These are phyloP conservation scores for Yarrowia yakushimensis DNA, from an alignment of 805 yeast genomes.

Conservation along the genomic window DNA sequence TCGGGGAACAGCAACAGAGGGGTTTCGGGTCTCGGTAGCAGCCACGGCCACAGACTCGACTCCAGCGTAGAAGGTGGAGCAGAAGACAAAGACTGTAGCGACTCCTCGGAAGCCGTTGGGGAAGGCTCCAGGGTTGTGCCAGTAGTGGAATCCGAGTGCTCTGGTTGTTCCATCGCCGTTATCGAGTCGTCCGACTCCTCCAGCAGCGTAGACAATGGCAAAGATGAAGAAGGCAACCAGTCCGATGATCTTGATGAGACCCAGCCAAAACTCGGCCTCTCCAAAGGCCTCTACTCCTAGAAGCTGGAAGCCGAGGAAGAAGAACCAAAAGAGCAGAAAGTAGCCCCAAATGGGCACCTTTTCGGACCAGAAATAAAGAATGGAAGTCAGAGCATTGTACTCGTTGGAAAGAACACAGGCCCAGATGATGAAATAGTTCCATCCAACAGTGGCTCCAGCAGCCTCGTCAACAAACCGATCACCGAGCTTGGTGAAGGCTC, in stretches of 20 bases:
- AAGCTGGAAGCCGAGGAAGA: slow-evolving; percentile 46
- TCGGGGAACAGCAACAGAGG: slow-evolving; percentile 55
- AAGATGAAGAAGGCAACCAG: slow-evolving; percentile 55
- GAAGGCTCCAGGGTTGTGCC: slow-evolving; percentile 53
- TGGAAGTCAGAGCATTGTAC: slow-evolving; percentile 47
- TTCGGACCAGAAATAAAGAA: slow-evolving; percentile 47
- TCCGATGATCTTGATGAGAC: slow-evolving; percentile 54
- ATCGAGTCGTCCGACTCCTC: slow-evolving; percentile 44
- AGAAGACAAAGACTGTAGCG: slow-evolving; percentile 55
- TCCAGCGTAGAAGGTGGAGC: slow-evolving; percentile 59
- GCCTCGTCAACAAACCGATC: slow-evolving; percentile 47
- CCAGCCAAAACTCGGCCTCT: slow-evolving; percentile 61
- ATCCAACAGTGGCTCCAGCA: slow-evolving; percentile 48
- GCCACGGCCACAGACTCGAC: slow-evolving; percentile 59
- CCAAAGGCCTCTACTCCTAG: slow-evolving; percentile 56
- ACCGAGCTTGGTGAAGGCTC: slow-evolving; percentile 49
- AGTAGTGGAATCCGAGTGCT: slow-evolving; percentile 57
- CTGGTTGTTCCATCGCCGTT: slow-evolving; percentile 42
- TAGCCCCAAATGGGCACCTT: slow-evolving; percentile 48
- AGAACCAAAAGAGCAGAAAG: slow-evolving; percentile 51
- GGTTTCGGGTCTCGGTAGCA: slow-evolving; percentile 62
- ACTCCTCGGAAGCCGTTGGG: slow-evolving; percentile 47
- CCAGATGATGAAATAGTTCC: slow-evolving; percentile 51
- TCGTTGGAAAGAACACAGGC: slow-evolving; percentile 49
- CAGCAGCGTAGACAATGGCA: slow-evolving; percentile 53